Conservation (phyloP, 768 basidiomycete species). For the Pisolithus tinctorius region DNA sequence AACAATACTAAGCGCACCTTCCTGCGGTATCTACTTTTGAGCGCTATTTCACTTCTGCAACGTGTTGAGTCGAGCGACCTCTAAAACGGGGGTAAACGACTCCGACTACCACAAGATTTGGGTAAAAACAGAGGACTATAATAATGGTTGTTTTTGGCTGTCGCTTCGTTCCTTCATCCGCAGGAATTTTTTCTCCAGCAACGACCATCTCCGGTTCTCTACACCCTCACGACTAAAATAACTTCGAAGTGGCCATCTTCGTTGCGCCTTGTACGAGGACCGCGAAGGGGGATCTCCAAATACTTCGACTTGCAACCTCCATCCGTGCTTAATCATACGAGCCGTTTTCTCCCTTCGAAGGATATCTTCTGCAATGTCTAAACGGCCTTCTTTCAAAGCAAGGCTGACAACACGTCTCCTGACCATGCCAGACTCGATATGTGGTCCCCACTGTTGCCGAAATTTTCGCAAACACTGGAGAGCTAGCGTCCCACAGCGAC, state of each 20-base stretch:
- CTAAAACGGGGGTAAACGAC: too few species aligned
- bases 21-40: too few species aligned
- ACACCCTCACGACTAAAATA: constrained; percentile 19
- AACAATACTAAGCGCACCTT: too few species aligned
- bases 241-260: constrained; percentile 12
- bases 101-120: too few species aligned
- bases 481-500: constrained; percentile 51
- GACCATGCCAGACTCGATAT: constrained; percentile 50
- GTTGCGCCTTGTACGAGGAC: constrained; percentile 5
- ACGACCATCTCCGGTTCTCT: constrained; percentile 25
- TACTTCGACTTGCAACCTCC: constrained; percentile 7
- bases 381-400: constrained; percentile 60
- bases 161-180: constrained; percentile 3
- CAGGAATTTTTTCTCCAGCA: constrained; percentile 18
- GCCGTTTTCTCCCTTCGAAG: constrained; percentile 10
- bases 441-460: constrained; percentile 47
- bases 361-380: constrained; percentile 37
- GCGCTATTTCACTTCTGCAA: too few species aligned
- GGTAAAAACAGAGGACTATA: neutral
- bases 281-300: constrained; percentile 5
- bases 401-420: constrained; percentile 51
- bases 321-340: constrained; percentile 6
- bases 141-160: neutral
- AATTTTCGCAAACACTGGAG: constrained; percentile 39
- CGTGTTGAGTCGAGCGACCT: too few species aligned